Percentiles rank a stretch among this genome's conserved stretches.
Conservation (phyloP, 441 rosid species). For the Gossypium schwendimanii region DNA sequence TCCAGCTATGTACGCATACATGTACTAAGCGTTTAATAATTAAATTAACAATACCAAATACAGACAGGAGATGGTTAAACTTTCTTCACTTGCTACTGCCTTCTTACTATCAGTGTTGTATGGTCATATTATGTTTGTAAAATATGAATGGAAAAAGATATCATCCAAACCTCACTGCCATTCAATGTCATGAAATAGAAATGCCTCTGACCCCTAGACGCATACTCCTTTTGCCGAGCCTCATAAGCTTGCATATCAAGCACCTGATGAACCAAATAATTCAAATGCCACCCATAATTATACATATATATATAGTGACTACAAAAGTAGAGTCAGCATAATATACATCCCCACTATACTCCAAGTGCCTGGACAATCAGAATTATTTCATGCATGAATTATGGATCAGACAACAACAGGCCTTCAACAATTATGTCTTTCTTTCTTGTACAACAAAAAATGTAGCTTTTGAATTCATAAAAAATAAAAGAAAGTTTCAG, state of each 20-base stretch:
- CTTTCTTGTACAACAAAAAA: not conserved
- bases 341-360: not conserved
- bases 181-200: conserved; percentile 97
- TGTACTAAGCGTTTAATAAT: not conserved
- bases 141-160: not conserved
- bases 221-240: conserved; percentile 83
- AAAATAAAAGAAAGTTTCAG: not conserved
- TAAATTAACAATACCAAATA: not conserved
- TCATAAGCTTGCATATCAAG: conserved; percentile 87
- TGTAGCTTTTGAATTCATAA: not conserved
- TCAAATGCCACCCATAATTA: conserved; percentile 2
- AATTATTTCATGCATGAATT: not conserved
- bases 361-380: not conserved
- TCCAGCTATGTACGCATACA: not conserved
- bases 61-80: not conserved
- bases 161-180: conserved; percentile 79
- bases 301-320: not conserved
- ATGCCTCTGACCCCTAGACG: conserved; percentile 88
- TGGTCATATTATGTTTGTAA: not conserved
- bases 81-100: not conserved
- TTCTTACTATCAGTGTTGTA: not conserved
- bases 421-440: not conserved
- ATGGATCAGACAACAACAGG: not conserved
- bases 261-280: conserved; percentile 50
- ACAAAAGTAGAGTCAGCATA: conserved; percentile 6